Percentiles rank a stretch among this genome's conserved stretches.
Conservation (phyloP, 305 asterid genomes). For the Fraxinus baroniana region DNA sequence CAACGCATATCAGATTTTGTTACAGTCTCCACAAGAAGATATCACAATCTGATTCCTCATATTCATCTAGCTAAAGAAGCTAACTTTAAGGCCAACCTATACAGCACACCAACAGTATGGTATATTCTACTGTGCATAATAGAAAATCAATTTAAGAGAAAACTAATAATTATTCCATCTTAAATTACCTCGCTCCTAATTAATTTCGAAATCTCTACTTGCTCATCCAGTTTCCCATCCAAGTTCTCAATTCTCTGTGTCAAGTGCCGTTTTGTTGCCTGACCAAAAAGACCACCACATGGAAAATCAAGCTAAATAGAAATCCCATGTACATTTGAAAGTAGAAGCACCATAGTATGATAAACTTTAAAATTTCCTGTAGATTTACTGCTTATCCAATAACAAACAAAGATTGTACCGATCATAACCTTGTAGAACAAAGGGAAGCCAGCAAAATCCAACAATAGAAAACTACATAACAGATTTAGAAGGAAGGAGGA, state of each 20-base stretch:
- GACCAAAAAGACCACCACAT: conserved; percentile 22
- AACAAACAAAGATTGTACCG: background rate
- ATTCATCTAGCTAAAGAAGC: background rate
- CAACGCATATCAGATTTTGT: conserved; percentile 2
- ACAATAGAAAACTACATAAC: background rate
- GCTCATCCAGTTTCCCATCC: conserved; percentile 31
- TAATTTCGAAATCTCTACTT: too few species aligned
- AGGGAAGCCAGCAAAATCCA: background rate
- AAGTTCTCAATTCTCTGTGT: conserved; percentile 77
- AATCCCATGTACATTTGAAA: background rate
- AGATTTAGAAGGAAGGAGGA: background rate
- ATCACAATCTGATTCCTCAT: too few species aligned
- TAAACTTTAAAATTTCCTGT: too few species aligned
- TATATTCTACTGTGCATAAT: background rate
- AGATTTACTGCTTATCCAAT: too few species aligned
- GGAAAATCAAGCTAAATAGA: conserved; percentile 9
- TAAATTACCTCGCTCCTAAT: too few species aligned
- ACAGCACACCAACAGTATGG: background rate
- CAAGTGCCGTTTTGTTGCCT: conserved; percentile 81
- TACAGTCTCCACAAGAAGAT: background rate
- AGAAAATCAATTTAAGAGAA: too few species aligned
- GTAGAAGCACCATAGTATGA: background rate
- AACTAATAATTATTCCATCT: background rate
- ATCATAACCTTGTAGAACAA: background rate
- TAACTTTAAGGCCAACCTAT: background rate